Conservation (phyloP, 352 stramenopile genomes). For the Phytopythium mirpurense region DNA sequence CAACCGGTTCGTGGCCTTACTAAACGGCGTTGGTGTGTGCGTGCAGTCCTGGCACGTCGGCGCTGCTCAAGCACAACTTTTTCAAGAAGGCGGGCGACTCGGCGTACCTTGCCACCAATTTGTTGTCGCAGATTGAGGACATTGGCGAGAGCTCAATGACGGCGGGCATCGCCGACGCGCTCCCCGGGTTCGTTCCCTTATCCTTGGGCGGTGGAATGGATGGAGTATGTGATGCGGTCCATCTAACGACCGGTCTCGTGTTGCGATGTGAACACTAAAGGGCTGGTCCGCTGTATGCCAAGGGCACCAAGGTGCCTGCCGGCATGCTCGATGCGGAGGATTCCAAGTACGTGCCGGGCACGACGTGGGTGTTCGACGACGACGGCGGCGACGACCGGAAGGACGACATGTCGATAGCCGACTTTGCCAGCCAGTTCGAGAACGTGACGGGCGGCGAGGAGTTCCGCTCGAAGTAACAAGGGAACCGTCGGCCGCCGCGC, state of each 20-base stretch:
- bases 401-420: constrained; percentile 71
- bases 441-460: constrained; percentile 82
- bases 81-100: constrained; percentile 86
- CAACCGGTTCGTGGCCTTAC: too few relatives aligned
- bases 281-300: constrained; percentile 77
- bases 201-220: neutral
- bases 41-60: constrained; percentile 66
- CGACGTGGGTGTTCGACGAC: constrained; percentile 88
- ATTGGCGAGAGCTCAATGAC: constrained; percentile 89
- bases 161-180: constrained; percentile 66
- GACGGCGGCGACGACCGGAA: constrained; percentile 67
- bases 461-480: constrained; percentile 72
- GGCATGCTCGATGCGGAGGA: constrained; percentile 50
- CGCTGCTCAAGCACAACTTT: constrained; percentile 86
- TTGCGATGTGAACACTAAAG: constrained; percentile 18
- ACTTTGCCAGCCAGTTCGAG: constrained; percentile 87
- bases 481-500: too few relatives aligned
- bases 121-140: constrained; percentile 79
- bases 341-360: constrained; percentile 84
- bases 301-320: constrained; percentile 65
- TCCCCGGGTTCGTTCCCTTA: constrained; percentile 54
- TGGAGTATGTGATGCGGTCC: neutral
- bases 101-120: constrained; percentile 49
- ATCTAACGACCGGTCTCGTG: neutral
- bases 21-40: constrained; percentile 1